These are phyloP conservation scores for Cladosporium sp. DNA, from an alignment of 2,329 filamentous ascomycete species.

Conservation along the genomic window DNA sequence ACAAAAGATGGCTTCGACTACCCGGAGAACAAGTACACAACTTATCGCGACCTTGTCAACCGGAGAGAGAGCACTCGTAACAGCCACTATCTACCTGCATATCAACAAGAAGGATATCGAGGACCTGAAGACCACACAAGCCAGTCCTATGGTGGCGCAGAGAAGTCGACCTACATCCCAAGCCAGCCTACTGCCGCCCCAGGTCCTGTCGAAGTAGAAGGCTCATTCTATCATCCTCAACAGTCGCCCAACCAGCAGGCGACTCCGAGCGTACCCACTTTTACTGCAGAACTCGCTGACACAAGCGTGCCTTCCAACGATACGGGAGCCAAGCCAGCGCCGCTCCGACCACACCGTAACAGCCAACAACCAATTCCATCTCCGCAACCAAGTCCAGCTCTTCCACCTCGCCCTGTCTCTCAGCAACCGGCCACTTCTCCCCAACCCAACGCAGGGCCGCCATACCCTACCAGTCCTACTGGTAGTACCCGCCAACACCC, in stretches of 20 bases:
- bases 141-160: conserved; percentile 27
- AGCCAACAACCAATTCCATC: conserved; percentile 11
- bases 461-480: conserved; percentile 20
- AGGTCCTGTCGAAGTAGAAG: conserved; percentile 45
- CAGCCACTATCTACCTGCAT: conserved; percentile 29
- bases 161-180: conserved; percentile 28
- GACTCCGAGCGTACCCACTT: conserved; percentile 24
- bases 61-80: conserved; percentile 25
- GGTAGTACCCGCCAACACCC: conserved; percentile 16
- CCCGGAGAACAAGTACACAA: conserved; percentile 32
- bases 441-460: conserved; percentile 11
- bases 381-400: conserved; percentile 17
- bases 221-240: conserved; percentile 43
- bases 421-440: conserved; percentile 15
- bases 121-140: conserved; percentile 27
- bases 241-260: conserved; percentile 30
- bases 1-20: conserved; percentile 24
- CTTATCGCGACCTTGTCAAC: conserved; percentile 34
- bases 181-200: conserved; percentile 29
- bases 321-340: conserved; percentile 6
- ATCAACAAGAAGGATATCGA: conserved; percentile 33
- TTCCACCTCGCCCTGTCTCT: conserved; percentile 4
- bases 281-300: conserved; percentile 32
- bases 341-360: conserved; percentile 17
- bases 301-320: conserved; percentile 23